Evolutionary conservation across 306 rosid species (phyloP).

Genomic region (Amphicarpaea edgeworthii): DNA sequence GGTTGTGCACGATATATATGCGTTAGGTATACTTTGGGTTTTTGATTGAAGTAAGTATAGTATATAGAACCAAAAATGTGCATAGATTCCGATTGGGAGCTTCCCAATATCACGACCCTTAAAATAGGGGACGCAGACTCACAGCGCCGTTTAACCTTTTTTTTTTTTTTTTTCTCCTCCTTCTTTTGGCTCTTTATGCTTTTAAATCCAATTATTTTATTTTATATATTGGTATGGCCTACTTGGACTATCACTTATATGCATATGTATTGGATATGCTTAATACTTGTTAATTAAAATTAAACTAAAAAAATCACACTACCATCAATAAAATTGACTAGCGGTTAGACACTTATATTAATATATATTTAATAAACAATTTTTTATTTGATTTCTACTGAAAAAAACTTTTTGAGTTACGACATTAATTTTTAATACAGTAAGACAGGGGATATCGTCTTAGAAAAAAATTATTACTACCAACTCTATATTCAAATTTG

Average conservation of each 20-base stretch:
- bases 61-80: conserved; percentile 61
- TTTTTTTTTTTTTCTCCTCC: conserved; percentile 12
- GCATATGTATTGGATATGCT: conserved; percentile 17
- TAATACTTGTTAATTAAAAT: conserved; percentile 9
- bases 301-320: no score
- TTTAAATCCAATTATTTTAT: conserved; percentile 24
- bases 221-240: conserved; percentile 39
- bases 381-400: no score
- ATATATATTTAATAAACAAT: no score
- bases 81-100: conserved; percentile 62
- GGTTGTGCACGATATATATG: conserved; percentile 6
- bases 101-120: conserved; percentile 73
- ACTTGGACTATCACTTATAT: conserved; percentile 26
- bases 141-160: conserved; percentile 67
- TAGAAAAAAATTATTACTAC: conserved; percentile 41
- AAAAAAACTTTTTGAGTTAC: no score
- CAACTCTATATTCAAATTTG: conserved; percentile 40
- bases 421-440: no score
- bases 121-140: conserved; percentile 56
- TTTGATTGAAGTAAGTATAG: conserved; percentile 29
- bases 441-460: no score
- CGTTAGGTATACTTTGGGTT: conserved; percentile 37
- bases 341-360: no score
- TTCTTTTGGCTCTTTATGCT: conserved; percentile 61
- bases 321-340: no score